Evolutionary conservation across 768 basidiomycete genomes (phyloP), one percentile per base, ranked within the genome.

Genomic region (Panaeolus papilionaceus): DNA sequence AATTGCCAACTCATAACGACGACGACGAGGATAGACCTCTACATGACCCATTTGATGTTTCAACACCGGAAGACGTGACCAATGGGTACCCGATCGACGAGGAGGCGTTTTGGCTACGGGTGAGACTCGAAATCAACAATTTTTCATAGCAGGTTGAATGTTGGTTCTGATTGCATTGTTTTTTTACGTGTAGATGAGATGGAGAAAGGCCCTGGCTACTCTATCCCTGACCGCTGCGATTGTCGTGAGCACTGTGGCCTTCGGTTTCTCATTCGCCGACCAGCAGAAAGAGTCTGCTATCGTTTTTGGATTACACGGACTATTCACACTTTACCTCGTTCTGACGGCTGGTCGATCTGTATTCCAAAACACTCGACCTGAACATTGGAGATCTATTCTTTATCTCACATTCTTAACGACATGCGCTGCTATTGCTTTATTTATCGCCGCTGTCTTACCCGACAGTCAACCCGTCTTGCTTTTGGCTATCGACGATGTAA

Each of bases 371-470:
- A 76, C 79, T 62, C 68, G 71, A 0, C 70, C 79, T 14, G 70
- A 76, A 51, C 86, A 88, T 68, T 82, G 84, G 63, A 79, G 84
- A 18, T 83, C 85, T 0, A 81, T 90, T 12, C 73, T 88, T 8
- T 92, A 96, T 75, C 77, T 96, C 7, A 84, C 88, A 1, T 74
- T 74, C 1, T 77, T 94, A 67, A 84, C 86, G 0, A 80, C 83
- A 20, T 28, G 87, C 18, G 87, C 89, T 73, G 61, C 49, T 58
- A 6, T 16, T 58, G 54, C 54, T 33, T 33, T 68, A 40, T 65
- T 65, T 11, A 20, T 64, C 71, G 82, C 84, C 10, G 83, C 87
- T 8, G 86, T 94, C 26, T 76, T 93, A 14, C 93, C 93, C 0
- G 75, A 78, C 16, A 77, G 79, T 5, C 77, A 74, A 4, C 76